Base-by-base conservation (phyloP, 2,329 filamentous ascomycete species). In the Cladophialophora carrionii region DNA sequence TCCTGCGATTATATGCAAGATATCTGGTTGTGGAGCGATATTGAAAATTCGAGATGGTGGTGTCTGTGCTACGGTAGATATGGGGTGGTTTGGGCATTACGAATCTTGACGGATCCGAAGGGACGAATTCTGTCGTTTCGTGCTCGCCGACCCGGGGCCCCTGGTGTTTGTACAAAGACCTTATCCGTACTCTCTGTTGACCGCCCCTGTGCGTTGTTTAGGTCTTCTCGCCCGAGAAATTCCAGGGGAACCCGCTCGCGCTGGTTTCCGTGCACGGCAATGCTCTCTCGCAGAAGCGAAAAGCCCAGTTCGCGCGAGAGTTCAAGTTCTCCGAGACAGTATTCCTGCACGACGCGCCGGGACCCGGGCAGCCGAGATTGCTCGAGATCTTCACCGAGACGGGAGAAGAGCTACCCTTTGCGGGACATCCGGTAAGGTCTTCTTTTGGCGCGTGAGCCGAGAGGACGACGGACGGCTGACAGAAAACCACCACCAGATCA, bases 261-360 rank as follows among this genome's bases (percentile, higher is more conserved):
- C 78, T 89, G 26, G 82, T 88, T 66, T 78, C 80, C 55, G 77
- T 88, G 66, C 84, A 72, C 20, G 75, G 75, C 8, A 70, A 75
- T n/a, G 71, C 72, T 14, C 76, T 87, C 24, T 79, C 79, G 1
- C 82, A 85, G 70, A 73, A 77, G 1, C 80, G 82, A 71, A 88
- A 88, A 72, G 85, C 87, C 72, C 72, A 76, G 67, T 83, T 88
- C 66, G 85, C 86, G 51, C 78, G 80, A 62, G 87, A 89, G 75
- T 88, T 88, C 78, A 87, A 86, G 75, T 83, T 86, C 71, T 86
- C 84, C 57, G 86, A 88, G 74, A 88, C 86, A 0, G 84, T 87
- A 54, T 88, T 88, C 72, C 75, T 88, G 37, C 84, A 88, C 75
- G 80, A 83, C 53, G 65, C 72, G 8, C 60, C 68, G 31, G 75